Base-by-base conservation (phyloP, 2,329 filamentous ascomycete species). In the Thielaviopsis populi region DNA sequence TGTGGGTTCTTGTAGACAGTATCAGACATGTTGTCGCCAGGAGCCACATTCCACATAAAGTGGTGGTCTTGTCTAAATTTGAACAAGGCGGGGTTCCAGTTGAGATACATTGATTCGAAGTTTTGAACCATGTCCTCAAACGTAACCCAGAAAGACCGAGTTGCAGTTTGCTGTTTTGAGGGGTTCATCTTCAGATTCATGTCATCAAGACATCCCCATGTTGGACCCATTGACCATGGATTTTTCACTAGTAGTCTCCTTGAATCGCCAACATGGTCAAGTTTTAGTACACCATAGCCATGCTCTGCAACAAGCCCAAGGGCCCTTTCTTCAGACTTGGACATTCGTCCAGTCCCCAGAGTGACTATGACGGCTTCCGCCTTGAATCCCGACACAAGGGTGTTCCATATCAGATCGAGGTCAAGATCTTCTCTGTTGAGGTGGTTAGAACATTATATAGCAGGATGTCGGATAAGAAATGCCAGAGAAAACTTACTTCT, bases 51-150 rank as follows among this genome's bases (percentile, higher is more conserved):
- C 94, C 94, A 99, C 1, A 80, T 79, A 70, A 97, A 95, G 74
- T 99, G 94, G 64, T 91, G 84, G 69, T 99, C 91, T 72, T 96
- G 86, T 8, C 91, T 85, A 71, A 88, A 77, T 1, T 78, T 77
- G 74, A 99, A 99, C 0, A 96, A 77, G 0, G 82, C 80, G 0
- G 94, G 91, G 68, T 96, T 96, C 94, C 94, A 99, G 74, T 97
- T 99, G 63, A 99, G 79, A 73, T 97, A 99, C 68, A 99, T 83
- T 19, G 91, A 95, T 72, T 97, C 91, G 68, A 96, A 99, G 71
- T 96, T 86, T 70, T 96, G 91, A 42, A 89, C 82, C 3, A 96
- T 84, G 68, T 91, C 88, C 69, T 95, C 88, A 33, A 94, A 83
- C 27, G 86, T 84, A 75, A 97, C 95, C 92, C 94, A 97, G 71